Percentiles rank a stretch among this genome's conserved stretches.
Conservation (phyloP, 1,139 yeast species). For the Hansenula sp. region DNA sequence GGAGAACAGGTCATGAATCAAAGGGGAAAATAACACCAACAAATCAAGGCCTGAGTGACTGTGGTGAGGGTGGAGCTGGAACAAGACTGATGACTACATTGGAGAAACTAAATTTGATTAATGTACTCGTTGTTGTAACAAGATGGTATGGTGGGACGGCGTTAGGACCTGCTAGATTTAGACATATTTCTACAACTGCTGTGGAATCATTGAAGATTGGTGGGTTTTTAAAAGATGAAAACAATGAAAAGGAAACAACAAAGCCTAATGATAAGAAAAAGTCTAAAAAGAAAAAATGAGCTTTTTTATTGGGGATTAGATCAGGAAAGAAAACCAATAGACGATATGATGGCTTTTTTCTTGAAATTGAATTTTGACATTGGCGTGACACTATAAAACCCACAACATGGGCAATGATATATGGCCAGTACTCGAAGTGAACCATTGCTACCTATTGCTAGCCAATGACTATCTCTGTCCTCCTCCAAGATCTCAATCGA, state of each 20-base stretch:
- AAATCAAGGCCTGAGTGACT: conserved; percentile 50
- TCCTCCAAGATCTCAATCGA: neutral
- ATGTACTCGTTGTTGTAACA: conserved; percentile 58
- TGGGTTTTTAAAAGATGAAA: conserved; percentile 6
- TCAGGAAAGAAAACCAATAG: neutral
- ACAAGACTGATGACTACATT: conserved; percentile 46
- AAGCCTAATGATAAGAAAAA: neutral
- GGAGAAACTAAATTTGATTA: conserved; percentile 41
- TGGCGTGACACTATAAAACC: neutral
- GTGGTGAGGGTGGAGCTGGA: conserved; percentile 70
- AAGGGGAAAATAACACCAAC: conserved; percentile 16
- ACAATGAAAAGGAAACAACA: neutral
- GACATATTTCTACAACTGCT: conserved; percentile 55
- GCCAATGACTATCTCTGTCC: neutral
- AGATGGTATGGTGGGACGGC: conserved; percentile 76
- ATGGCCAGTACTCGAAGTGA: neutral
- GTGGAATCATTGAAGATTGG: conserved; percentile 34
- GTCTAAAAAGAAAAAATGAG: conserved; percentile 6
- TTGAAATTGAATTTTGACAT: neutral
- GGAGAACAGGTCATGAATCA: conserved; percentile 44
- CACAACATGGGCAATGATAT: neutral
- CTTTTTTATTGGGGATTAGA: neutral
- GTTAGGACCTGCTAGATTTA: conserved; percentile 59
- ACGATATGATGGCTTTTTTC: neutral
- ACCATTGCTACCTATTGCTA: neutral